Conservation (phyloP, 75 land plant genomes). For the Sequoia sempervirens region DNA sequence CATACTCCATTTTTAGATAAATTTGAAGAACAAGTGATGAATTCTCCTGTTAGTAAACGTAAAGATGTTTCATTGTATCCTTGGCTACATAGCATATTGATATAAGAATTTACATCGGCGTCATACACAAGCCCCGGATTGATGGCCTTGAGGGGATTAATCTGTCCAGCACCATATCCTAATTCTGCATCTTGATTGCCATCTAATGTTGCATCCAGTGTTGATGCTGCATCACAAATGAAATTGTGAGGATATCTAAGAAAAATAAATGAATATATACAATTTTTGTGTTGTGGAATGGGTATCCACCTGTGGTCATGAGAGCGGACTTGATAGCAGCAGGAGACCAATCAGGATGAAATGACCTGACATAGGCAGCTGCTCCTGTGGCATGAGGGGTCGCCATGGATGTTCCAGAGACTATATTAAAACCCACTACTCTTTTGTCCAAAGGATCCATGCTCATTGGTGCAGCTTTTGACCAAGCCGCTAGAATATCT, state of each 20-base stretch:
- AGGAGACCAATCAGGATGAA: slow-evolving; percentile 17
- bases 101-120: slow-evolving; percentile 3
- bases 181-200: neutral
- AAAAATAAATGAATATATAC: neutral
- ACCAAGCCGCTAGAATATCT: slow-evolving; percentile 12
- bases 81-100: slow-evolving; percentile 20
- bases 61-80: slow-evolving; percentile 28
- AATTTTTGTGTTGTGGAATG: neutral
- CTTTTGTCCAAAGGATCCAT: neutral
- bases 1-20: slow-evolving; percentile 1
- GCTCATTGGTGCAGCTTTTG: neutral
- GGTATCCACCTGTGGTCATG: slow-evolving; percentile 10
- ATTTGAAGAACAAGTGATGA: slow-evolving; percentile 5
- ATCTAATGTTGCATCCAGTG: neutral
- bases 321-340: slow-evolving; percentile 21
- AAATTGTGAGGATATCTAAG: neutral
- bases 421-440: neutral
- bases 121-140: slow-evolving; percentile 19
- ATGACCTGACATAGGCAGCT: slow-evolving; percentile 3
- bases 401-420: slow-evolving; percentile 12
- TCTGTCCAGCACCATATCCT: slow-evolving; percentile 17
- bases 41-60: slow-evolving; percentile 27
- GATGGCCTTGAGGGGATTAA: slow-evolving; percentile 12
- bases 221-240: neutral
- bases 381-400: slow-evolving; percentile 8